These are phyloP conservation scores for Trichothecium roseum DNA, from an alignment of 2,329 filamentous ascomycete species.

Conservation along the genomic window DNA sequence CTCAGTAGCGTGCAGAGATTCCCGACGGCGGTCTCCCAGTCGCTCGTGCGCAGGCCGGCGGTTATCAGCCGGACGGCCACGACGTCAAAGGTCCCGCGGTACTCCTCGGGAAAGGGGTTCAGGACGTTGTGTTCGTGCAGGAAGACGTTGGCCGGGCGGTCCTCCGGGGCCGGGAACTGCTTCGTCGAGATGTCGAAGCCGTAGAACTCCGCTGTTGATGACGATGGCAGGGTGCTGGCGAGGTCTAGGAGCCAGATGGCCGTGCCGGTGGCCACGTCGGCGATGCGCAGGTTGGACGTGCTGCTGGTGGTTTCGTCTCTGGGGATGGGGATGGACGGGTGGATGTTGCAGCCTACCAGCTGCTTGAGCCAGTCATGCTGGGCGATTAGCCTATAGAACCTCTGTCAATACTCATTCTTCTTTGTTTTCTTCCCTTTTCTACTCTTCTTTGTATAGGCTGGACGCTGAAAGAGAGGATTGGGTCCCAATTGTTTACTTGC, in stretches of 20 bases:
- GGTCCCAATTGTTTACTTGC: background rate
- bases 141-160: background rate
- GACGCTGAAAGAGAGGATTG: background rate
- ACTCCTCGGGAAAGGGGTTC: background rate
- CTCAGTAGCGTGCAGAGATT: background rate
- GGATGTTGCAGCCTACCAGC: slow-evolving; percentile 1
- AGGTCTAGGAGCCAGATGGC: too few species aligned
- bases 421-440: too few species aligned
- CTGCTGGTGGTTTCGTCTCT: too few species aligned
- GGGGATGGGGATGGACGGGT: background rate
- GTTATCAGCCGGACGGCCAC: background rate
- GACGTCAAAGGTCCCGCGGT: background rate
- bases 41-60: background rate
- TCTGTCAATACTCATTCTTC: background rate
- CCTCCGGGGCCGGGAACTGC: background rate
- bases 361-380: slow-evolving; percentile 1
- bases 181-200: background rate
- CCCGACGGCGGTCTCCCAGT: background rate
- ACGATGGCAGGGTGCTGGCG: too few species aligned
- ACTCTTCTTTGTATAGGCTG: too few species aligned
- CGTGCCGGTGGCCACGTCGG: too few species aligned
- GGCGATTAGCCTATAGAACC: background rate
- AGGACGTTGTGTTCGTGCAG: slow-evolving; percentile 1
- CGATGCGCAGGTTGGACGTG: background rate
- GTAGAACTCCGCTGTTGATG: too few species aligned